These are phyloP conservation scores for Penicillium brevicompactum DNA, from an alignment of 2,329 filamentous ascomycete genomes.

Conservation along the genomic window DNA sequence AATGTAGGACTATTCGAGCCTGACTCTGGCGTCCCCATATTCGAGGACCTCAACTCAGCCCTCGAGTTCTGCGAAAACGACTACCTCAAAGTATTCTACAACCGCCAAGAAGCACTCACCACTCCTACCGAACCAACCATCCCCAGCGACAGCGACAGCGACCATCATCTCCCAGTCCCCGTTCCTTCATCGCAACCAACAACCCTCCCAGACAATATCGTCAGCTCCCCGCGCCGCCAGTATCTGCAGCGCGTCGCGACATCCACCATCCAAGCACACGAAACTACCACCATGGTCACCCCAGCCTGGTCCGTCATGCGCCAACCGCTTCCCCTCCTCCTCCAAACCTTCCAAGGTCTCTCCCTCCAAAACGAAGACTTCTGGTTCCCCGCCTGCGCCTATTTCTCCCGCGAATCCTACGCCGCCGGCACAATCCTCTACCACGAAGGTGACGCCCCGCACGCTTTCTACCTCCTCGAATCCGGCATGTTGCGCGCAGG, in stretches of 20 bases:
- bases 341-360: slow-evolving; percentile 92
- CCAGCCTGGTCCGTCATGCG: slow-evolving; percentile 82
- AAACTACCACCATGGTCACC: slow-evolving; percentile 54
- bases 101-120: slow-evolving; percentile 59
- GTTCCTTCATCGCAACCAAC: slow-evolving; percentile 18
- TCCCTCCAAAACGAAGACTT: slow-evolving; percentile 90
- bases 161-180: slow-evolving; percentile 31
- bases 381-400: slow-evolving; percentile 79
- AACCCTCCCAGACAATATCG: slow-evolving; percentile 52
- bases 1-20: slow-evolving; percentile 81
- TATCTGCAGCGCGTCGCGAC: slow-evolving; percentile 79
- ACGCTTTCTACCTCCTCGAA: slow-evolving; percentile 89
- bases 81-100: slow-evolving; percentile 78
- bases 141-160: slow-evolving; percentile 1
- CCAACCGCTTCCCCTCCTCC: slow-evolving; percentile 85
- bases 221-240: slow-evolving; percentile 76
- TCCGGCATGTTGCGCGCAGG: slow-evolving; percentile 85
- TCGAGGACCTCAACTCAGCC: slow-evolving; percentile 88
- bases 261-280: slow-evolving; percentile 64
- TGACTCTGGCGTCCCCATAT: slow-evolving; percentile 73
- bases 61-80: slow-evolving; percentile 95
- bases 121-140: slow-evolving; percentile 16
- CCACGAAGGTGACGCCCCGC: slow-evolving; percentile 71
- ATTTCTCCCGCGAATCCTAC: slow-evolving; percentile 72
- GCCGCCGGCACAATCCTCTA: slow-evolving; percentile 74